phyloP scores from a whole-genome alignment of 176 grass and related monocot genomes.

The Zoysia pacifica region DNA sequence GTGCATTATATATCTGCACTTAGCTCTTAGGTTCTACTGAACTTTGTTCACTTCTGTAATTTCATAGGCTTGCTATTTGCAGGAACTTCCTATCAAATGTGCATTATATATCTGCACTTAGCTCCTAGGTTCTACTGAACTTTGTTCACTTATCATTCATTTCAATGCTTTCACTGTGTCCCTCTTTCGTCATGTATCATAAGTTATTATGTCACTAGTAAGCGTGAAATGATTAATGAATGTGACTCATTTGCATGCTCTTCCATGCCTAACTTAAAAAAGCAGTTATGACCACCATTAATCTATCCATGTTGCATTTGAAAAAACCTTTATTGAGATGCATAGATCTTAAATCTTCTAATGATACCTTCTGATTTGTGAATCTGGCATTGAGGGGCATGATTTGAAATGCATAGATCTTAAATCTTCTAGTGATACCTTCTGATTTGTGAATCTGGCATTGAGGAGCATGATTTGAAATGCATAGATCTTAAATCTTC shows the following conservation, averaged over 20 bases:
- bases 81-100: not conserved
- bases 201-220: not conserved
- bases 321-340: not conserved
- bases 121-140: not conserved
- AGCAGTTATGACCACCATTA: not conserved
- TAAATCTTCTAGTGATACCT: no score
- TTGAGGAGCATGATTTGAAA: no score
- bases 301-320: slow-evolving; percentile 1
- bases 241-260: not conserved
- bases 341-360: not conserved
- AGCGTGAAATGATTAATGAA: not conserved
- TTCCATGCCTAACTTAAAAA: slow-evolving; percentile 9
- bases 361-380: not conserved
- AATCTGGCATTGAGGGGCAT: no score
- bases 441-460: no score
- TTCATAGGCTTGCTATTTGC: not conserved
- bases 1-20: not conserved
- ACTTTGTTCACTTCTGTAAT: not conserved
- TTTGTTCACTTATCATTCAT: not conserved
- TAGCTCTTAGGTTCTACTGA: not conserved
- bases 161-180: not conserved
- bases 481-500: no score
- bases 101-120: not conserved
- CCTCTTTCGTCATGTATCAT: not conserved
- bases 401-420: no score